phyloP scores from a whole-genome alignment of 2,329 filamentous ascomycete species.

The Pseudogymnoascus sp. region DNA sequence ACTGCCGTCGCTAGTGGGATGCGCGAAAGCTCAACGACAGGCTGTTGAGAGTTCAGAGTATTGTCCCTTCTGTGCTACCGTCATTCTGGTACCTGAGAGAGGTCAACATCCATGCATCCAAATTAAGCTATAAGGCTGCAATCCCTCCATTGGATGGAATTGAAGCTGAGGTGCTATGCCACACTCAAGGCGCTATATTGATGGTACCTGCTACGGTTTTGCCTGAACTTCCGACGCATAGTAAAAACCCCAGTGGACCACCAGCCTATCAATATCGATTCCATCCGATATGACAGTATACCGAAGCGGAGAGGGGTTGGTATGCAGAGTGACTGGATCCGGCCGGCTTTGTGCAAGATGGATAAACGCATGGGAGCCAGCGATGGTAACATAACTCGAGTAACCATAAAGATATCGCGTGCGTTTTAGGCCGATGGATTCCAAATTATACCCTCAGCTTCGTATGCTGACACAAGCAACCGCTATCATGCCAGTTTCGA shows the following conservation, averaged over 20 bases:
- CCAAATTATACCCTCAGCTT: not conserved
- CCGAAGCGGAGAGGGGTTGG: not conserved
- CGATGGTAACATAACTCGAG: not conserved
- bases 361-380: not conserved
- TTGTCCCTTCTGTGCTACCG: not conserved
- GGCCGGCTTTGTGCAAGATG: not conserved
- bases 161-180: not conserved
- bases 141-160: not conserved
- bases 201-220: not conserved
- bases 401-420: not conserved
- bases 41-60: not conserved
- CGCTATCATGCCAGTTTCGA: not conserved
- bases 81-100: not conserved
- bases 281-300: not conserved
- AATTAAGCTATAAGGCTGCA: conserved; percentile 7
- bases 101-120: not conserved
- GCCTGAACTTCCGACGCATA: not conserved
- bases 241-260: not conserved
- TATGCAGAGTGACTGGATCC: not conserved
- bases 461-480: not conserved
- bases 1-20: not conserved
- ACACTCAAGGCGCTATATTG: not conserved
- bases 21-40: not conserved
- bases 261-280: not conserved
- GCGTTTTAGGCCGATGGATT: not conserved